A percentile compares a stretch with the other conserved stretches of the same genome.
Evolutionary conservation across 106 monocot genomes (phyloP).

Genomic region (Allium fistulosum): DNA sequence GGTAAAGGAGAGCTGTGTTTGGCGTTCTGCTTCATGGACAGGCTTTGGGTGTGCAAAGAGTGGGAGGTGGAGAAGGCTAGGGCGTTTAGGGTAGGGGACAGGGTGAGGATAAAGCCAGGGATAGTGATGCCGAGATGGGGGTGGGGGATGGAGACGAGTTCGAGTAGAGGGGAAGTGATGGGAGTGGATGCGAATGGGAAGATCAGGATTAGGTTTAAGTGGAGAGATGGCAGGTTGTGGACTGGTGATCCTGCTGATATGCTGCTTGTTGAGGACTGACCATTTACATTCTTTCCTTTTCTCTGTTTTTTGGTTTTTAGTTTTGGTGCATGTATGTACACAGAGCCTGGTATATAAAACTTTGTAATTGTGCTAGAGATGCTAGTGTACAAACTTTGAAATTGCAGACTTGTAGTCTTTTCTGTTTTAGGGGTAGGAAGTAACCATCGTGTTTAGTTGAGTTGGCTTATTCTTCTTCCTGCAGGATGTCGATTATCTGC

Average conservation of each 20-base stretch:
- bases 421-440: too few relatives aligned
- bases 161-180: slow-evolving; percentile 71
- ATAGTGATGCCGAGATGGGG: slow-evolving; percentile 78
- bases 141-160: slow-evolving; percentile 88
- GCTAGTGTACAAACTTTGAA: too few relatives aligned
- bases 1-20: slow-evolving; percentile 60
- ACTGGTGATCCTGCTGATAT: slow-evolving; percentile 93
- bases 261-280: slow-evolving; percentile 45
- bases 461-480: too few relatives aligned
- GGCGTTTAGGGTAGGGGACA: slow-evolving; percentile 73
- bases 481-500: too few relatives aligned
- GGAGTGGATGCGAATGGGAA: slow-evolving; percentile 98
- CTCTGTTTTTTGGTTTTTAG: too few relatives aligned
- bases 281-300: too few relatives aligned
- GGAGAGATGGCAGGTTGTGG: slow-evolving; percentile 86
- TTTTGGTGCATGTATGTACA: too few relatives aligned
- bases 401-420: too few relatives aligned
- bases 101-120: slow-evolving; percentile 63
- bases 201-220: slow-evolving; percentile 78
- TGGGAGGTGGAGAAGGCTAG: slow-evolving; percentile 84
- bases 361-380: too few relatives aligned
- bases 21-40: slow-evolving; percentile 86
- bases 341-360: too few relatives aligned
- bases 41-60: slow-evolving; percentile 81
- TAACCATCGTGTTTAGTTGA: too few relatives aligned